Evolutionary conservation across 1,284 basidiomycete species (phyloP).

Genomic region (Cerrena zonata): DNA sequence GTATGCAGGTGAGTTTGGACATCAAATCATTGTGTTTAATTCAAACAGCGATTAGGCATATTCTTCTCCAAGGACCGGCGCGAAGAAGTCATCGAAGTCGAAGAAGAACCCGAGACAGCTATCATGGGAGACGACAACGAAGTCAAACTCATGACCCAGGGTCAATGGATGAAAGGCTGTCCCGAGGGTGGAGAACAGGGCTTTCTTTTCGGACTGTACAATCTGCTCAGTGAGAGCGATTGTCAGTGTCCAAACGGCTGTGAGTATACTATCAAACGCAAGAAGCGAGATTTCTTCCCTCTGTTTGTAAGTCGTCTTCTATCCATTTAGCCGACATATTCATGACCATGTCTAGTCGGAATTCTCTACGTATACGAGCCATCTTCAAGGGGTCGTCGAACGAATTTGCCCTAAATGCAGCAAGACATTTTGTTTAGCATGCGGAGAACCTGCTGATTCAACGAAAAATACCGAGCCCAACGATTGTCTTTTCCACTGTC

Average conservation of each 20-base stretch:
- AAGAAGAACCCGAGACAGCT: constrained; percentile 65
- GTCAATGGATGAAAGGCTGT: constrained; percentile 95
- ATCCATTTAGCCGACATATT: neutral
- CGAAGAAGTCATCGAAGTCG: constrained; percentile 81
- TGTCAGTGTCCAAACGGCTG: constrained; percentile 72
- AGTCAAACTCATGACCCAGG: constrained; percentile 72
- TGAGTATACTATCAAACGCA: constrained; percentile 51
- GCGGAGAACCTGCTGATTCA: constrained; percentile 61
- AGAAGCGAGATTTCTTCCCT: constrained; percentile 75
- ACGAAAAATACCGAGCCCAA: constrained; percentile 35
- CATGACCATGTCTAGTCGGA: constrained; percentile 43
- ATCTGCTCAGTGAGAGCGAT: constrained; percentile 56
- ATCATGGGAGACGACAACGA: constrained; percentile 42
- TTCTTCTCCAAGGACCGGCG: constrained; percentile 88
- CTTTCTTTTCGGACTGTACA: constrained; percentile 80
- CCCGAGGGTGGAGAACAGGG: constrained; percentile 87
- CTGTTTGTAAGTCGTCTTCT: constrained; percentile 58
- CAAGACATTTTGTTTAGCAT: constrained; percentile 74
- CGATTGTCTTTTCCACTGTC: constrained; percentile 74
- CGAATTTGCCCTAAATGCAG: constrained; percentile 62
- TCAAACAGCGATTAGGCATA: constrained; percentile 47
- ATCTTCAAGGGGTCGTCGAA: constrained; percentile 54
- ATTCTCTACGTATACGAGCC: constrained; percentile 64
- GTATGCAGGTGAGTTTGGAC: constrained; percentile 60
- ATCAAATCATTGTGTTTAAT: constrained; percentile 2